Evolutionary conservation across 148 eudicot genomes (phyloP).

Genomic region (Arbutus unedo): DNA sequence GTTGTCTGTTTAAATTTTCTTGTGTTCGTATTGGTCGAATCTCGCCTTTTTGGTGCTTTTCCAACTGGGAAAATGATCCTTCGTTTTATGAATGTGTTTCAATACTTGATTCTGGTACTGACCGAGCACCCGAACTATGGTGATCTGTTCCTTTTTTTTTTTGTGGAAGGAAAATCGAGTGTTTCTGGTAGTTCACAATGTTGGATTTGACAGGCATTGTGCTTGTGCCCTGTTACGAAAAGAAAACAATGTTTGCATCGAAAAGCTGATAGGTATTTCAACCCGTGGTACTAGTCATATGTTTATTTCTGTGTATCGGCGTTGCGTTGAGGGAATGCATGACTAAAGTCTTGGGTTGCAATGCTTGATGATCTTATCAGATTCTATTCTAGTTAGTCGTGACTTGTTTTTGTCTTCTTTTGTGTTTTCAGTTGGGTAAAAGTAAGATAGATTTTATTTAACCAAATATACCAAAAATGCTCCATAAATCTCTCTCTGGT

Average conservation of each 20-base stretch:
- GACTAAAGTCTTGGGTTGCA: neutral
- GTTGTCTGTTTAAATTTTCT: conserved; percentile 11
- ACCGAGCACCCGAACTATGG: neutral
- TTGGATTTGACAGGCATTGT: neutral
- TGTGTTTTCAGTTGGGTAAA: too few species aligned
- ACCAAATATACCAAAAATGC: too few species aligned
- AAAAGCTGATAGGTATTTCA: neutral
- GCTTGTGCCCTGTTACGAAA: too few species aligned
- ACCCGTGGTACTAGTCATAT: neutral
- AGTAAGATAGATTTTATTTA: too few species aligned
- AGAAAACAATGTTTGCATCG: neutral
- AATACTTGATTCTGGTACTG: neutral
- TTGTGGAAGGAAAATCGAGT: neutral
- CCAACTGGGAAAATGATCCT: conserved; percentile 6
- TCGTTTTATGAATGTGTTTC: conserved; percentile 4
- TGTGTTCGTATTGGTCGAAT: neutral
- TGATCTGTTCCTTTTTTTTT: neutral
- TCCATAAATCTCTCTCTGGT: too few species aligned
- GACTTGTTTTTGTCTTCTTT: too few species aligned
- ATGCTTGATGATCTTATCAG: neutral
- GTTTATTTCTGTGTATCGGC: neutral
- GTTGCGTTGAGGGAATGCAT: neutral
- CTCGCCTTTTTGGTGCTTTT: conserved; percentile 7
- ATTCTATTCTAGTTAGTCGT: neutral
- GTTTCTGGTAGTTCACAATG: neutral